A percentile compares a stretch with the other conserved stretches of the same genome.
Evolutionary conservation across 192 early-diverging fungal species (phyloP).

Genomic region (Backusella liffmaniae): DNA sequence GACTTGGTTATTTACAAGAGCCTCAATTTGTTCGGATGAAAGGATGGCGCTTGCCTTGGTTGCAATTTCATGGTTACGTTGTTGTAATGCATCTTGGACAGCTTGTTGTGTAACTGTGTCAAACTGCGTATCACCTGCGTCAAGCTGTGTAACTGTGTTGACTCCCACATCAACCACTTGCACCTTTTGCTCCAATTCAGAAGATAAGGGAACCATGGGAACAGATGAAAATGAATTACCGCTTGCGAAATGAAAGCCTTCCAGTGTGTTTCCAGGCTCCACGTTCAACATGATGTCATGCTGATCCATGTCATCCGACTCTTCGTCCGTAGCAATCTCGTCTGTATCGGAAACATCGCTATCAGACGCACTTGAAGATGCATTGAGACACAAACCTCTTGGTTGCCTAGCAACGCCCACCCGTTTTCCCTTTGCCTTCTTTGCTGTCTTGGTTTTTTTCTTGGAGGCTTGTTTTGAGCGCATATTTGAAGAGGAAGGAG

Average conservation of each 20-base stretch:
- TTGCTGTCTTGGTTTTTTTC: not conserved
- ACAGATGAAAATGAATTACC: not conserved
- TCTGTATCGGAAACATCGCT: not conserved
- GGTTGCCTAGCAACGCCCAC: constrained; percentile 9
- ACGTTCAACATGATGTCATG: not conserved
- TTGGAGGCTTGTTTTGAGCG: not conserved
- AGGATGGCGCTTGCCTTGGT: not conserved
- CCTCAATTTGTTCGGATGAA: not conserved
- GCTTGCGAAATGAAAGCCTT: not conserved
- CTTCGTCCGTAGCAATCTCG: not conserved
- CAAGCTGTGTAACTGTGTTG: constrained; percentile 10
- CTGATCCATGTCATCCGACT: not conserved
- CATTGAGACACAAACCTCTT: constrained; percentile 11
- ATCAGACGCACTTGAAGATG: not conserved
- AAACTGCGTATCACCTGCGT: not conserved
- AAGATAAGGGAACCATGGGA: constrained; percentile 14
- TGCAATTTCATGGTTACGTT: not conserved
- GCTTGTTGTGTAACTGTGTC: not conserved
- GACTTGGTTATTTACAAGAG: not conserved
- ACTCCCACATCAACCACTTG: constrained; percentile 11
- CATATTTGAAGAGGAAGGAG: not conserved
- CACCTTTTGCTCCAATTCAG: constrained; percentile 20
- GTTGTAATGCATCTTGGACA: not conserved
- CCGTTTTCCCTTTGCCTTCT: not conserved
- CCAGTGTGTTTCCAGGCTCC: not conserved